Evolutionary conservation across 169 alveolate species (phyloP), one percentile per base, ranked within the genome.

Genomic region (Cyclospora cayetanensis): DNA sequence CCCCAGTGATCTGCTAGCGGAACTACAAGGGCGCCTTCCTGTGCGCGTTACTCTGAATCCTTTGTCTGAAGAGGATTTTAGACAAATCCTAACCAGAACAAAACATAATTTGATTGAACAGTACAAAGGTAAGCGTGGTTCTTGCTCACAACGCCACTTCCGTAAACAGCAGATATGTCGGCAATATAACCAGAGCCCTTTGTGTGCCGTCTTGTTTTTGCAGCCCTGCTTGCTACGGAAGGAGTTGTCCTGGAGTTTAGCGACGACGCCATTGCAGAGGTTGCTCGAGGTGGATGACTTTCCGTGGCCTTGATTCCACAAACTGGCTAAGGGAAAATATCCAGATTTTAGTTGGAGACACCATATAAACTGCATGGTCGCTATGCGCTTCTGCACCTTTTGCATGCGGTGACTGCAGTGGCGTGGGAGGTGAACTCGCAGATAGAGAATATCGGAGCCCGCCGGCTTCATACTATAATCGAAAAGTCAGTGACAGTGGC

Each of bases 1-100:
- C 79, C 98, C 98, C 4, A 85, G 96, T 52, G 99, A 97, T 60
- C 91, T 97, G 95, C 94, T 97, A 39, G 96, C 98, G 34, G 99
- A 97, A 91, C 93, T 97, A 29, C 97, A 96, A 91, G 99, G 99
- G 9, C 95, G 99, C 52, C 94, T 97, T 60, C 99, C 99, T 7
- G 96, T 97, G 22, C 92, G 95, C 37, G 98, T 97, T 9, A 93
- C 92, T 27, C 90, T 97, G 90, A 91, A 95, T 39, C 92, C 97
- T 22, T 94, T 97, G n/a, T 85, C 96, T 27, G 94, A 94, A 53
- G 94, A 94, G 12, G 98, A 97, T 88, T 95, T 96, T 70, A 60
- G 82, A 18, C 91, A 95, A 35, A 97, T 97, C 31, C 91, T 97
- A 25, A 95, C 93, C 4, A 97, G 94, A 77, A 96, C 99, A 9